Conservation (phyloP, 345 rosid genomes). For the Gossypium australe region DNA sequence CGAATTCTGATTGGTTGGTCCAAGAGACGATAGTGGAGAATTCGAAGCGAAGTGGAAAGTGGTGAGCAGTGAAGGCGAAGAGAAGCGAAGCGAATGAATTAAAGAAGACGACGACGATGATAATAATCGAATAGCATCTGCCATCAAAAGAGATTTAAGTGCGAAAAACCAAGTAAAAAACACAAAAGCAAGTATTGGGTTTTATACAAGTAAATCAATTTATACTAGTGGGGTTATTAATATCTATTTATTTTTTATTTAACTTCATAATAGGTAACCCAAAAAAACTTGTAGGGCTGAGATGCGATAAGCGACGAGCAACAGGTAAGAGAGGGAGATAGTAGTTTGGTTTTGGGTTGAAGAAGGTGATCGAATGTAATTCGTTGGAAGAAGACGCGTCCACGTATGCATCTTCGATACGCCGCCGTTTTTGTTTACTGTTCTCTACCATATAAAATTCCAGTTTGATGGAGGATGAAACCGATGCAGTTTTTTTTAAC, state of each 20-base stretch:
- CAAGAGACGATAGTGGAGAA: neutral
- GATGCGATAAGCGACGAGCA: neutral
- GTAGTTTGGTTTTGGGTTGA: neutral
- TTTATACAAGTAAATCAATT: neutral
- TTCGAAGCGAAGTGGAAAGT: neutral
- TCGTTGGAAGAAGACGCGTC: neutral
- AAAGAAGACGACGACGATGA: neutral
- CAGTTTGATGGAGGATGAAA: neutral
- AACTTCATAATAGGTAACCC: neutral
- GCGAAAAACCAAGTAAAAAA: neutral
- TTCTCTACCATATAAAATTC: neutral
- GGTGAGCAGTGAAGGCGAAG: neutral
- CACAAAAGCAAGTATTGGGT: neutral
- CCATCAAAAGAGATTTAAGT: constrained; percentile 10
- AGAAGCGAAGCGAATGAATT: constrained; percentile 10
- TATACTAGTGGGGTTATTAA: neutral
- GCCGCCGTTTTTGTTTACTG: neutral
- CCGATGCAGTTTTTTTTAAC: neutral
- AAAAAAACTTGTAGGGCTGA: neutral
- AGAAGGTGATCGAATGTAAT: neutral
- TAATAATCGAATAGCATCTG: constrained; percentile 5
- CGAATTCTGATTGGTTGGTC: neutral
- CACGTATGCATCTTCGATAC: neutral
- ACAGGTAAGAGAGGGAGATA: neutral
- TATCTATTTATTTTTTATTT: neutral